phyloP scores from a whole-genome alignment of 2,329 filamentous ascomycete species.

The Dothidotthia symphoricarpi region DNA sequence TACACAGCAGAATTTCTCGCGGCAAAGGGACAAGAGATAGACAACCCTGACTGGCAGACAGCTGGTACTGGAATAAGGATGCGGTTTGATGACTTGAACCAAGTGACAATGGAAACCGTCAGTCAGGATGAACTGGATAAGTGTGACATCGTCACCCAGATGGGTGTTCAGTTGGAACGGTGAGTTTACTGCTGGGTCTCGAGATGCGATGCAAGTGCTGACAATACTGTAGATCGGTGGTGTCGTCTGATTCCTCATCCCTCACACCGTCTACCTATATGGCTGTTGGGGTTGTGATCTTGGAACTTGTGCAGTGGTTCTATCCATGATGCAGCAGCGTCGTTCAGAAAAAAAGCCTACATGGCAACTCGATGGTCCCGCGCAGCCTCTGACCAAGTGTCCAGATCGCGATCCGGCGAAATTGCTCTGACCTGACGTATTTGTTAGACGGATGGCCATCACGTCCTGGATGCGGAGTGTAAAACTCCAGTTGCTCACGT shows the following conservation, averaged over 20 bases:
- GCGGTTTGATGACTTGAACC: constrained; percentile 27
- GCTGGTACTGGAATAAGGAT: constrained; percentile 21
- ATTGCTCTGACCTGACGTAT: too few relatives aligned
- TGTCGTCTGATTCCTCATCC: constrained; percentile 1
- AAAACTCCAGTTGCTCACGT: too few relatives aligned
- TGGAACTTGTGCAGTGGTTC: constrained; percentile 4
- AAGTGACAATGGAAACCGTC: constrained; percentile 33
- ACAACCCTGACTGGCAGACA: constrained; percentile 29
- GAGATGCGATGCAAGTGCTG: constrained; percentile 4
- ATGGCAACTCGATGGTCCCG: too few relatives aligned
- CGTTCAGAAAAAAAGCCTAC: too few relatives aligned
- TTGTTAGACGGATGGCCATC: too few relatives aligned
- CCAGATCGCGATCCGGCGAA: too few relatives aligned
- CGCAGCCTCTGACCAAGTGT: too few relatives aligned
- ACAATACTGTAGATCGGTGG: constrained; percentile 2
- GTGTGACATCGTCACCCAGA: constrained; percentile 25
- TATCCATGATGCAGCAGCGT: too few relatives aligned
- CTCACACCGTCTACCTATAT: constrained; percentile 5
- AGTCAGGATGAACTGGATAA: constrained; percentile 17
- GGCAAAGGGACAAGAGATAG: constrained; percentile 14
- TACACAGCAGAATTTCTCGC: constrained; percentile 26
- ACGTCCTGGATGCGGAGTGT: too few relatives aligned
- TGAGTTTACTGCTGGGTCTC: constrained; percentile 17
- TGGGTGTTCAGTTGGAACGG: constrained; percentile 33
- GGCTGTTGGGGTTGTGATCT: background rate